phyloP scores from a whole-genome alignment of 139 green algal species.

The Chlamydomonas applanata region DNA sequence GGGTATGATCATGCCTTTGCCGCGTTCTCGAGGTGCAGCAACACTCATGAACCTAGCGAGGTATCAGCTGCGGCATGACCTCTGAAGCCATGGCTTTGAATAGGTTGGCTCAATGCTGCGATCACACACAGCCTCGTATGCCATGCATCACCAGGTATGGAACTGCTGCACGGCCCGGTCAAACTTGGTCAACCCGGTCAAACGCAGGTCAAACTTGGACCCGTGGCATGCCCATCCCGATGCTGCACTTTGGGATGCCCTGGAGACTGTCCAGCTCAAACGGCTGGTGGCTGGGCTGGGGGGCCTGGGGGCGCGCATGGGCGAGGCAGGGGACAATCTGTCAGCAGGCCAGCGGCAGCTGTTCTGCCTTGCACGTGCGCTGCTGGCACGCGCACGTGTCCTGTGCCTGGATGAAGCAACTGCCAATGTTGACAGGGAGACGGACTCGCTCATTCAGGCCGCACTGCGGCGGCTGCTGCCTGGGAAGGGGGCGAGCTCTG shows the following conservation, averaged over 20 bases:
- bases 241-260: conserved; percentile 59
- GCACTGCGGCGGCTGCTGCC: conserved; percentile 34
- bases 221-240: conserved; percentile 64
- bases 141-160: no score
- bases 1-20: no score
- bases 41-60: no score
- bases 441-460: conserved; percentile 74
- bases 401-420: conserved; percentile 82
- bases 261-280: conserved; percentile 57
- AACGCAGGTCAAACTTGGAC: conserved; percentile 81
- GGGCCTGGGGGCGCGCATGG: conserved; percentile 51
- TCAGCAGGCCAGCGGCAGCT: conserved; percentile 68
- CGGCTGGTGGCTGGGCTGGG: conserved; percentile 35
- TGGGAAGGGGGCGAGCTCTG: not conserved
- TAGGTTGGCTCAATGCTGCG: no score
- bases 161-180: no score
- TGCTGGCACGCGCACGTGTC: conserved; percentile 58
- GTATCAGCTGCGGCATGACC: no score
- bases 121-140: no score
- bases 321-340: conserved; percentile 62
- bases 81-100: no score
- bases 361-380: conserved; percentile 75
- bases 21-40: no score
- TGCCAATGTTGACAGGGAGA: conserved; percentile 82
- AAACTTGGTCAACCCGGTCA: no score